phyloP scores from a whole-genome alignment of 2,329 filamentous ascomycete species.

The Aspergillus pseudoglaucus region DNA sequence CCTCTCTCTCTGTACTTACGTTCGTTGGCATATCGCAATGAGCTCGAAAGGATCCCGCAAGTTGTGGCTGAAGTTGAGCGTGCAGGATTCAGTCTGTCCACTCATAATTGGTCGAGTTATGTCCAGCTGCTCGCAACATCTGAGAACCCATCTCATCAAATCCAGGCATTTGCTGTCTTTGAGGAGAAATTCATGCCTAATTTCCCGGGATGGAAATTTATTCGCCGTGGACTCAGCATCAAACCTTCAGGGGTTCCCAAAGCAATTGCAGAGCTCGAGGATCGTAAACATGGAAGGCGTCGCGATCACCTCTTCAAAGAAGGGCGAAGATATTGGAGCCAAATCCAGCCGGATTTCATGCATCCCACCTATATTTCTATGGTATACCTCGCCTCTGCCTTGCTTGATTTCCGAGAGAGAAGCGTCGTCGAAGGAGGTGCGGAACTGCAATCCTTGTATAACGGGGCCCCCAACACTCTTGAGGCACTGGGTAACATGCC shows the following conservation, averaged over 20 bases:
- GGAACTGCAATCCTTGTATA: slow-evolving; percentile 22
- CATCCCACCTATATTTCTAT: slow-evolving; percentile 41
- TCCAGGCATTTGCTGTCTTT: slow-evolving; percentile 62
- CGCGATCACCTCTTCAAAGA: slow-evolving; percentile 24
- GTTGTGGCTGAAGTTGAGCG: slow-evolving; percentile 52
- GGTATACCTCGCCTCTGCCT: slow-evolving; percentile 36
- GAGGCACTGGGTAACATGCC: slow-evolving; percentile 33
- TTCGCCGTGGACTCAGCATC: slow-evolving; percentile 28
- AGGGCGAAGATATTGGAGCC: slow-evolving; percentile 28
- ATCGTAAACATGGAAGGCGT: slow-evolving; percentile 14
- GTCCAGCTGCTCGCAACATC: slow-evolving; percentile 61
- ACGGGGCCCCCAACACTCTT: slow-evolving; percentile 31
- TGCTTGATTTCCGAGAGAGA: slow-evolving; percentile 30
- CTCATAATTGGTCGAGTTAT: slow-evolving; percentile 73
- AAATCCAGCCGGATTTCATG: slow-evolving; percentile 34
- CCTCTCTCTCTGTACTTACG: slow-evolving; percentile 49
- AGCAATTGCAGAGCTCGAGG: slow-evolving; percentile 28
- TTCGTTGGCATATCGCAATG: slow-evolving; percentile 48
- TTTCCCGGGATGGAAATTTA: slow-evolving; percentile 65
- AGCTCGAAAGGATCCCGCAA: slow-evolving; percentile 45
- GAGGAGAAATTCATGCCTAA: slow-evolving; percentile 71
- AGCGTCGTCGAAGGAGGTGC: slow-evolving; percentile 28
- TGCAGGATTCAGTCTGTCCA: slow-evolving; percentile 67
- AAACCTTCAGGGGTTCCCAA: slow-evolving; percentile 23
- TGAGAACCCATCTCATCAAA: slow-evolving; percentile 48